phyloP scores from a whole-genome alignment of 768 basidiomycete genomes.

The Hericium coralloides region DNA sequence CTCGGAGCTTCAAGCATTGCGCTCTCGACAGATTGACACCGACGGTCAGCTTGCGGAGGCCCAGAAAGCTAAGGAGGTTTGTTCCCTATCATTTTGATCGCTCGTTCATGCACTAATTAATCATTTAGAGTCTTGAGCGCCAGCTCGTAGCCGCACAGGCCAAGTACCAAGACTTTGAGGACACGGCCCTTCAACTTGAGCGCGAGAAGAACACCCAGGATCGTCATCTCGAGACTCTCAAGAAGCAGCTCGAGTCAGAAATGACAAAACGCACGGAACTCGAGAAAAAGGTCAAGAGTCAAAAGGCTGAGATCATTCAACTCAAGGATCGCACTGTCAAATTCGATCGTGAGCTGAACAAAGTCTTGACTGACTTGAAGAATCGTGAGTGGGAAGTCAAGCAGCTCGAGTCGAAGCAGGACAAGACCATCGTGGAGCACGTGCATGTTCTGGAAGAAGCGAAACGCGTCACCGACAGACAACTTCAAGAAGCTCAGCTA shows the following conservation, averaged over 20 bases:
- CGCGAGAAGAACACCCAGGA: conserved; percentile 69
- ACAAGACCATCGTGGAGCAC: conserved; percentile 98
- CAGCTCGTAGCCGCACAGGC: conserved; percentile 63
- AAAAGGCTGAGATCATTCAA: conserved; percentile 61
- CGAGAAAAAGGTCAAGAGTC: conserved; percentile 51
- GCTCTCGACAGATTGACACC: conserved; percentile 56
- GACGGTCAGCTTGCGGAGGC: conserved; percentile 58
- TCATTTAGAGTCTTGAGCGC: conserved; percentile 59
- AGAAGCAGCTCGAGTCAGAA: conserved; percentile 71
- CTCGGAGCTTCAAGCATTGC: conserved; percentile 64
- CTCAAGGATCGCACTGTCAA: conserved; percentile 63
- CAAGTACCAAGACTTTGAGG: conserved; percentile 83
- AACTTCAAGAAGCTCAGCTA: conserved; percentile 70
- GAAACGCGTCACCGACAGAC: conserved; percentile 87
- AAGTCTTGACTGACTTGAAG: conserved; percentile 72
- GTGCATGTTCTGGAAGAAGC: conserved; percentile 95
- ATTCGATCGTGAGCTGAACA: conserved; percentile 73
- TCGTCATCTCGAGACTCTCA: conserved; percentile 60
- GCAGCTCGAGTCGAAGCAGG: conserved; percentile 78
- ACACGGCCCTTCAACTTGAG: conserved; percentile 76
- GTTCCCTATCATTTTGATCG: conserved; percentile 10
- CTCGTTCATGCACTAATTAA: conserved; percentile 2
- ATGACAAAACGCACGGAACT: conserved; percentile 62
- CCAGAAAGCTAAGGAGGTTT: conserved; percentile 65
- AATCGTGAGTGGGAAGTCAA: conserved; percentile 79